Percentiles rank a stretch among this genome's conserved stretches.
Conservation (phyloP, 768 basidiomycete genomes). For the Heimioporus sp. region DNA sequence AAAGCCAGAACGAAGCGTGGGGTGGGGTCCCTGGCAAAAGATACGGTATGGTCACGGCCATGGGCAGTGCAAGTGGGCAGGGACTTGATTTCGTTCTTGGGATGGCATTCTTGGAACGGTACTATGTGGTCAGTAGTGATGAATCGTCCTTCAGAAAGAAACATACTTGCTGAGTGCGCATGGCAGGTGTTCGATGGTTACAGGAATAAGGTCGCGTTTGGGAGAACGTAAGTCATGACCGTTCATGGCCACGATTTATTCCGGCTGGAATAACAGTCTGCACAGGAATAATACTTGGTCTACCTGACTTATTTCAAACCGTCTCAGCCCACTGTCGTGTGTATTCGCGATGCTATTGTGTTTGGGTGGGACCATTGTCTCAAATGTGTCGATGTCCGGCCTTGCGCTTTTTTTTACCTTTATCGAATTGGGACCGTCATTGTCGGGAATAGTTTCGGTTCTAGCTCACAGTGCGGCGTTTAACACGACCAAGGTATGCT, state of each 20-base stretch:
- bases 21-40: slow-evolving; percentile 10
- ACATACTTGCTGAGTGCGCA: background rate
- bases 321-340: slow-evolving; percentile 12
- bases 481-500: no score
- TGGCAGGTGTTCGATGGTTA: slow-evolving; percentile 22
- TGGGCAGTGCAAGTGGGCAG: slow-evolving; percentile 3
- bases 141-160: background rate
- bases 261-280: no score
- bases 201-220: slow-evolving; percentile 17
- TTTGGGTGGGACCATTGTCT: no score
- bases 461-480: no score
- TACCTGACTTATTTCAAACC: background rate
- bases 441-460: no score
- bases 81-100: slow-evolving; percentile 12
- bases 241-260: no score
- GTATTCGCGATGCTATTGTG: no score
- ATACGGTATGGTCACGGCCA: slow-evolving; percentile 5
- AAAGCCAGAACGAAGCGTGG: slow-evolving; percentile 12
- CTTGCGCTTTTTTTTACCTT: no score
- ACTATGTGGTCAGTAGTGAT: slow-evolving; percentile 7
- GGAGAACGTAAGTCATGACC: background rate
- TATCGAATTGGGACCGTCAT: no score
- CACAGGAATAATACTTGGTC: no score
- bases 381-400: no score
- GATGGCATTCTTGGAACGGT: slow-evolving; percentile 13